Conservation (phyloP, 306 rosid species). For the Dalbergia oliveri region DNA sequence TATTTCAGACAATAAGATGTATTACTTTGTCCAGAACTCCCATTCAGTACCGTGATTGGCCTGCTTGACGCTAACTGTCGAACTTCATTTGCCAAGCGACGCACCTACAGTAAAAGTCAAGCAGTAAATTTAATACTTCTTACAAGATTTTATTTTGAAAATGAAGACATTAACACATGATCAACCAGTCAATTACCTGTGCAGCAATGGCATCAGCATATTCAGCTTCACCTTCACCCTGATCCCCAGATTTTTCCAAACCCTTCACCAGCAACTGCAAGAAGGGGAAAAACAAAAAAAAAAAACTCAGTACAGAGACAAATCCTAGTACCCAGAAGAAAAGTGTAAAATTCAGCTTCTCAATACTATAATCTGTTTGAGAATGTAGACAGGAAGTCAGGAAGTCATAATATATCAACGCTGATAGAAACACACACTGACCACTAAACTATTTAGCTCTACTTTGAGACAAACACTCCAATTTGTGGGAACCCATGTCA, state of each 20-base stretch:
- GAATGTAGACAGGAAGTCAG: background rate
- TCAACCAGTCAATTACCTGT: constrained; percentile 63
- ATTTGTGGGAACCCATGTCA: constrained; percentile 10
- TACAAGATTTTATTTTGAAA: background rate
- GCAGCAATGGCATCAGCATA: constrained; percentile 74
- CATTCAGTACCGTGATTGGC: constrained; percentile 75
- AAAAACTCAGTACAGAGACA: background rate
- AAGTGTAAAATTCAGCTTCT: constrained; percentile 1
- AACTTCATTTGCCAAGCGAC: constrained; percentile 77
- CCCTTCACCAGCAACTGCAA: constrained; percentile 75
- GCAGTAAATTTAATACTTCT: constrained; percentile 8
- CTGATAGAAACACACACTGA: constrained; percentile 5
- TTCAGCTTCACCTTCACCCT: constrained; percentile 67
- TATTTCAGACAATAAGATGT: constrained; percentile 26
- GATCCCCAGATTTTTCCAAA: constrained; percentile 71
- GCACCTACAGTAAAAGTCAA: constrained; percentile 62
- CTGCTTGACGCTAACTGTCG: constrained; percentile 56
- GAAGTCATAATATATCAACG: background rate
- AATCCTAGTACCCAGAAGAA: background rate
- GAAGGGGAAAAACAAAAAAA: background rate
- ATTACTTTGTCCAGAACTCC: constrained; percentile 68
- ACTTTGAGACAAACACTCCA: constrained; percentile 8
- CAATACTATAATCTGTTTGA: background rate
- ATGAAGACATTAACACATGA: constrained; percentile 1
- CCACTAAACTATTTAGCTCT: background rate